These are phyloP conservation scores for Begonia peltatifolia DNA, from an alignment of 306 rosid genomes.

Conservation along the genomic window DNA sequence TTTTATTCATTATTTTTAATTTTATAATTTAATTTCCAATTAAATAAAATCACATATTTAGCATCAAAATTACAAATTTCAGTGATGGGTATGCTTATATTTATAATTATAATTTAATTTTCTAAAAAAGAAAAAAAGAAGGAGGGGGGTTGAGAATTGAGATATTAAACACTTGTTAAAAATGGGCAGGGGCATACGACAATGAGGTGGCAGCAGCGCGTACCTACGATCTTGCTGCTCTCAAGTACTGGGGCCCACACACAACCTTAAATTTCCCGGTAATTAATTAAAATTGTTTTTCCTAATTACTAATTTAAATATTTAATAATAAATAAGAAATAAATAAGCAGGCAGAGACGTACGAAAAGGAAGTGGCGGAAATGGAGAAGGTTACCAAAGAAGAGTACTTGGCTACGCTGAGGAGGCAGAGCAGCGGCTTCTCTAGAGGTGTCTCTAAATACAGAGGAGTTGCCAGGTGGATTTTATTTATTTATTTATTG, in stretches of 20 bases:
- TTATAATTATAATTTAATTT: no score
- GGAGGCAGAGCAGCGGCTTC: constrained; percentile 77
- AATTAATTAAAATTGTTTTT: constrained; percentile 4
- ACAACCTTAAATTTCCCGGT: constrained; percentile 79
- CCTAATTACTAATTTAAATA: neutral
- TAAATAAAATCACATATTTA: neutral
- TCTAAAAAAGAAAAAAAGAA: no score
- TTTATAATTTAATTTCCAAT: neutral
- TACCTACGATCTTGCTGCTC: constrained; percentile 92
- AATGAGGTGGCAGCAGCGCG: constrained; percentile 85
- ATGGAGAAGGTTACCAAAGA: constrained; percentile 52
- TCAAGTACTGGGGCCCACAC: constrained; percentile 74
- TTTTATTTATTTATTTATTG: neutral
- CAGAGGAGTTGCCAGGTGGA: constrained; percentile 86
- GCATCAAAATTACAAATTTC: no score
- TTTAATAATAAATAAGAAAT: neutral
- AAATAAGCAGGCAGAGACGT: constrained; percentile 41
- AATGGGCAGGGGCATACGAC: constrained; percentile 63
- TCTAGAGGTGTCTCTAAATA: constrained; percentile 90
- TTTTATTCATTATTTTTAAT: neutral
- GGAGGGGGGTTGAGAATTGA: no score
- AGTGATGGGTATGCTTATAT: no score
- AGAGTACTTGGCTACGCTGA: constrained; percentile 68
- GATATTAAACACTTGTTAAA: no score
- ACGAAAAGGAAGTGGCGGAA: constrained; percentile 54